Base-by-base conservation (phyloP, 2,329 filamentous ascomycete species). In the Cordyceps farinosa region DNA sequence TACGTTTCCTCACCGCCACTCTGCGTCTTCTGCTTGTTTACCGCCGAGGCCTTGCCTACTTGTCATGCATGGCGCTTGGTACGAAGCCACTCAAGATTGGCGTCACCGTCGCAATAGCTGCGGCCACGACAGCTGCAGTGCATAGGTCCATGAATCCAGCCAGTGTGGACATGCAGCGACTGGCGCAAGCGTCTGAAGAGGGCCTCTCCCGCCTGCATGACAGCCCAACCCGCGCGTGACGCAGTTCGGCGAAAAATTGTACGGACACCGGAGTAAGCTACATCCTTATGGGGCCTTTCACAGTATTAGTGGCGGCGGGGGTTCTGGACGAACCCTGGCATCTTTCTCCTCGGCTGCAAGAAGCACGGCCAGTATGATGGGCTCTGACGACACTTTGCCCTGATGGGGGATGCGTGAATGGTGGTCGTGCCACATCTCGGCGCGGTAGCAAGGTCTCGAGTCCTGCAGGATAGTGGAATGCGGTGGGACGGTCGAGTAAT, bases 1-100 rank as follows among this genome's bases (percentile, higher is more conserved):
- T 58, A 29, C 27, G 13, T 5, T 34, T 45, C 47, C 45, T 53
- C n/a, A 53, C 48, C 58, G 48, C 29, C 58, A 45, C 58, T 40
- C 36, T 30, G 30, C 9, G 34, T 61, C 4, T 30, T 9, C 3
- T 27, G 38, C 36, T 2, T 53, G 10, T 29, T 27, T 47, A 15
- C 30, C 34, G 30, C 48, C 17, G 38, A 15, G 40, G 3, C 32
- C 47, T 42, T 51, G 44, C 47, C 45, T 42, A 22, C 22, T 53
- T 29, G 17, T 36, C 47, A 45, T 52, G 30, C 45, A 50, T 17
- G 45, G 34, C 45, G 56, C 56, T 59, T 59, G 45, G 22, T 36
- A 27, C 22, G 13, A 38, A 32, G 42, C 15, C 34, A 51, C 38
- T 2, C n/a, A 50, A 17, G 44, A 54, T 54, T 54, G 51, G 44